phyloP scores from a whole-genome alignment of 116 monocot genomes.

The Iris pallida region DNA sequence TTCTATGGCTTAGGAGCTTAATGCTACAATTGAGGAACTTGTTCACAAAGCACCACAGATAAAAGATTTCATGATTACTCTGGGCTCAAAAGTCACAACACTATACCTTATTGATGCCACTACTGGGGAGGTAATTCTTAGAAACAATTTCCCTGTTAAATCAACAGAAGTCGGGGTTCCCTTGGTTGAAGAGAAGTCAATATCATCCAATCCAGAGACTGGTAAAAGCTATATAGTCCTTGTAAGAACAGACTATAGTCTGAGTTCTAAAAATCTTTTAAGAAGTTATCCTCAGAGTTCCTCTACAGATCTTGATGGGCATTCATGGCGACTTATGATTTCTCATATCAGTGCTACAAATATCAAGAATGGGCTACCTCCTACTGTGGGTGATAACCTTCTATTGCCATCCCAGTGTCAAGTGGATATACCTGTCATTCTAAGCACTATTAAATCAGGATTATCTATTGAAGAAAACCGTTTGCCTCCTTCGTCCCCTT shows the following conservation, averaged over 20 bases:
- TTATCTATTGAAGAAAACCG: background rate
- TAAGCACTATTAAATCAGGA: conserved; percentile 2
- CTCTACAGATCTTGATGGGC: conserved; percentile 22
- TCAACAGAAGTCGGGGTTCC: conserved; percentile 16
- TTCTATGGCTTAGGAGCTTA: conserved; percentile 31
- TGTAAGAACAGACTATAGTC: conserved; percentile 44
- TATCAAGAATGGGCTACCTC: conserved; percentile 16
- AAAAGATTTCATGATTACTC: conserved; percentile 22
- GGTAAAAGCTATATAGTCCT: conserved; percentile 28
- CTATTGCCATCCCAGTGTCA: conserved; percentile 6
- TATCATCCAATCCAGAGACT: conserved; percentile 16
- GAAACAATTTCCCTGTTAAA: conserved; percentile 20
- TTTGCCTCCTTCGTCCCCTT: conserved; percentile 19
- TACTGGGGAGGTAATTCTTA: conserved; percentile 40
- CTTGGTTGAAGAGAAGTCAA: conserved; percentile 23
- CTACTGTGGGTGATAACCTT: conserved; percentile 11
- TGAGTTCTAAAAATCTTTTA: conserved; percentile 28
- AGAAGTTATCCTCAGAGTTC: conserved; percentile 3
- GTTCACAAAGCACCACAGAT: conserved; percentile 33
- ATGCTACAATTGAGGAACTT: conserved; percentile 49
- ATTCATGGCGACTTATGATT: conserved; percentile 39
- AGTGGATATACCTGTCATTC: conserved; percentile 16
- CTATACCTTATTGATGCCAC: conserved; percentile 35
- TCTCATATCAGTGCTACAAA: conserved; percentile 38
- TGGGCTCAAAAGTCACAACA: conserved; percentile 53